phyloP scores from a whole-genome alignment of 2,329 filamentous ascomycete species.

The Colletotrichum liaoningense region DNA sequence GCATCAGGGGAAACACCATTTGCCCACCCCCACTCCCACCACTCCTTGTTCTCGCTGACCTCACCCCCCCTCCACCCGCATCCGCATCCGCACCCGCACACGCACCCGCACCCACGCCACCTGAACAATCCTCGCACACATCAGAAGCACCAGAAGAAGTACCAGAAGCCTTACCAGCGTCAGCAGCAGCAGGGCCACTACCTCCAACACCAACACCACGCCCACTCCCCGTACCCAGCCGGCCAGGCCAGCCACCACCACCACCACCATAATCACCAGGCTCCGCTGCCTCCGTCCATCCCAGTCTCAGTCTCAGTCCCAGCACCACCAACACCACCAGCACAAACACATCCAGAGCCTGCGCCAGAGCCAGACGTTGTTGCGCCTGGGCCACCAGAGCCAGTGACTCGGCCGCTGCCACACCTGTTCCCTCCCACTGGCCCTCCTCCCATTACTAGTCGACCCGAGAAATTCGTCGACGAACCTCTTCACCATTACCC shows the following conservation, averaged over 20 bases:
- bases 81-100: constrained; percentile 24
- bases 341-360: neutral
- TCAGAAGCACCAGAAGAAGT: constrained; percentile 2
- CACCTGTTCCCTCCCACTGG: constrained; percentile 20
- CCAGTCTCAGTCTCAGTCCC: neutral
- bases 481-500: constrained; percentile 4
- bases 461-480: constrained; percentile 27
- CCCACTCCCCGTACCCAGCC: constrained; percentile 7
- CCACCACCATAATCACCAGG: neutral
- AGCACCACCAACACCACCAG: neutral
- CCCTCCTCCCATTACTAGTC: constrained; percentile 19
- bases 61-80: constrained; percentile 21
- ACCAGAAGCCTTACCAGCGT: neutral
- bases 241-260: neutral
- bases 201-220: neutral
- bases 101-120: constrained; percentile 7
- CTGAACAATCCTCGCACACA: neutral
- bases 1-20: constrained; percentile 11
- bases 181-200: neutral
- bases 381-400: constrained; percentile 14
- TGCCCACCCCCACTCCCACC: neutral
- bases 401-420: constrained; percentile 1
- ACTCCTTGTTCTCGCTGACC: neutral
- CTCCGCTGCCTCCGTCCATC: neutral
- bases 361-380: constrained; percentile 5